Evolutionary conservation across 805 yeast species (phyloP).

Genomic region (Pichia cephalocereana): DNA sequence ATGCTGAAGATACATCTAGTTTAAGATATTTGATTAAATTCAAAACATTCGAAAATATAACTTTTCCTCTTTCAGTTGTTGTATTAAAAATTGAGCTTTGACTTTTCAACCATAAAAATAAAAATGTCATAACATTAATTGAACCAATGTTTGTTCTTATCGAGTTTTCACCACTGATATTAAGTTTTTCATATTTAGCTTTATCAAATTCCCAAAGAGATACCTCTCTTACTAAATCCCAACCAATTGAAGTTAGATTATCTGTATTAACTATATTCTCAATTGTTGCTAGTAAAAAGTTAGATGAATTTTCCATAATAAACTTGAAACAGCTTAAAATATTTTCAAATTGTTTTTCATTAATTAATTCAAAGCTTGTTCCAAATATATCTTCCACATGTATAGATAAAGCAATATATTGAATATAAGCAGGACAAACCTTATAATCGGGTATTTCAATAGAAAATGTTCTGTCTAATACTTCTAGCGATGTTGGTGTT

Average conservation of each 20-base stretch:
- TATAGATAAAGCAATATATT: slow-evolving; percentile 15
- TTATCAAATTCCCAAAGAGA: slow-evolving; percentile 7
- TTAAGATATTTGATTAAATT: slow-evolving; percentile 17
- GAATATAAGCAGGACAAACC: slow-evolving; percentile 8
- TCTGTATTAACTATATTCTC: not conserved
- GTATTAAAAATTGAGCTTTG: slow-evolving; percentile 12
- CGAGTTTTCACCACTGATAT: slow-evolving; percentile 1
- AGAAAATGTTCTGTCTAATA: slow-evolving; percentile 11
- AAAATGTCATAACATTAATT: slow-evolving; percentile 14
- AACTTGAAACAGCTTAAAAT: slow-evolving; percentile 16
- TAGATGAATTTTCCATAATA: slow-evolving; percentile 3
- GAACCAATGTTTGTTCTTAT: slow-evolving; percentile 14
- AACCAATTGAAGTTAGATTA: slow-evolving; percentile 4
- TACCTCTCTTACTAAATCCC: slow-evolving; percentile 10
- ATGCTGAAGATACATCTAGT: slow-evolving; percentile 16
- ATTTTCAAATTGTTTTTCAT: slow-evolving; percentile 16
- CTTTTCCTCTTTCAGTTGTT: slow-evolving; percentile 10
- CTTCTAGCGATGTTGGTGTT: slow-evolving; percentile 10
- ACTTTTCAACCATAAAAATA: slow-evolving; percentile 21
- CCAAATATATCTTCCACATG: slow-evolving; percentile 26
- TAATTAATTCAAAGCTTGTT: slow-evolving; percentile 27
- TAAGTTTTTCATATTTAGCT: slow-evolving; percentile 8
- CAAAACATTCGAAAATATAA: slow-evolving; percentile 14
- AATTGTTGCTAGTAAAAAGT: not conserved
- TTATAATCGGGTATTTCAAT: slow-evolving; percentile 8